Evolutionary conservation across 352 stramenopile species (phyloP), one percentile per base, ranked within the genome.

Genomic region (Globisporangium nunn): DNA sequence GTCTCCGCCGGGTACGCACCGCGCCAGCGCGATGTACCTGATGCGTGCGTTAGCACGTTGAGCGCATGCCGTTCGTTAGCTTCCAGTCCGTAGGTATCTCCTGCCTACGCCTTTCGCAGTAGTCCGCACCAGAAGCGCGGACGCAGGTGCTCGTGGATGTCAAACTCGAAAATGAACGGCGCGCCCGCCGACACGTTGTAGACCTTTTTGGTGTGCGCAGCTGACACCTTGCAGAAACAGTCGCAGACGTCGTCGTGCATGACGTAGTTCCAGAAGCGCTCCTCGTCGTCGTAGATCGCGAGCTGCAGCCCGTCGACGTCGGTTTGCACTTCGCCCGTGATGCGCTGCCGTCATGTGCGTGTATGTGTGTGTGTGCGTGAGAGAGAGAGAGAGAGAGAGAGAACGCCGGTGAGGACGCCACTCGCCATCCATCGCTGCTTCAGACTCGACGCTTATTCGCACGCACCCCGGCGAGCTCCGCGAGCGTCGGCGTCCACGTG

Each of bases 261-360:
- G 57, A 93, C 64, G 67, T 76, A 90, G 54, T 86, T 70, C 83
- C 80, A 90, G 63, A 91, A 93, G 52, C 82, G 72, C 43, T 60
- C 64, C 48, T 93, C 80, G 56, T 93, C 83, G 63, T 93, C 78
- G 54, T 91, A 93, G 64, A 91, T 81, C 28, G 77, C 81, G 28
- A 93, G 66, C 61, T 89, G 72, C 29, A 93, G 50, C 39, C 72
- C 78, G 12, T 71, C 59, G 29, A 82, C 70, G 40, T 88, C 72
- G 15, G 77, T 88, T 53, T 90, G 62, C 39, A 91, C 75, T 33
- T 84, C 69, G 10, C 78, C 77, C 8, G 64, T 62, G 51, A 93
- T 88, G 48, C 45, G 68, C 73, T 88, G 47, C 46, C 58, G 4
- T 7, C 15, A 55, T 29, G n/a, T 50, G 54, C 1, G 58, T 18